phyloP scores from a whole-genome alignment of 495 filamentous ascomycete genomes.

The Talaromyces thailandensis region DNA sequence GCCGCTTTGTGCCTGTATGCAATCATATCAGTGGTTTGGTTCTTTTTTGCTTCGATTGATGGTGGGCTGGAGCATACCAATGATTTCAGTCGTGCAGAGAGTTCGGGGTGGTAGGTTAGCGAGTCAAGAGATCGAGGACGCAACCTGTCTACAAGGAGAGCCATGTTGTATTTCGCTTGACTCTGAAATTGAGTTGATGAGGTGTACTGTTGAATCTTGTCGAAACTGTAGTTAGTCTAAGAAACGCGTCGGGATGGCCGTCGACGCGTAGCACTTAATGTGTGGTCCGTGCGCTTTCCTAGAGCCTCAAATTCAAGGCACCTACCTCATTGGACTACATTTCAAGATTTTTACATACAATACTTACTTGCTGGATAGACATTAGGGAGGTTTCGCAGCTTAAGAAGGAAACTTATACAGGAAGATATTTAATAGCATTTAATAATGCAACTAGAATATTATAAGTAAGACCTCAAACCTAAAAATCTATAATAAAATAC shows the following conservation, averaged over 20 bases:
- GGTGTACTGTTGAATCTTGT: neutral
- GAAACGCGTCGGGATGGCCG: slow-evolving; percentile 35
- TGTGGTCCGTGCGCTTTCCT: slow-evolving; percentile 25
- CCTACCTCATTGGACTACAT: neutral
- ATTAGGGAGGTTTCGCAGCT: too few relatives aligned
- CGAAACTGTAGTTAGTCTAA: neutral
- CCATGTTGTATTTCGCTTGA: slow-evolving; percentile 34
- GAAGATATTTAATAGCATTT: too few relatives aligned
- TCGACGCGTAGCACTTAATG: slow-evolving; percentile 30
- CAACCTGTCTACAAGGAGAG: slow-evolving; percentile 89
- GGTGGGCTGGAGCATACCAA: slow-evolving; percentile 48
- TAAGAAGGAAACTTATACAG: too few relatives aligned
- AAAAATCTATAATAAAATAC: too few relatives aligned
- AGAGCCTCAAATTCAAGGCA: neutral
- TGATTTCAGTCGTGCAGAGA: slow-evolving; percentile 79
- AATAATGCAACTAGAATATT: too few relatives aligned
- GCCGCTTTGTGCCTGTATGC: slow-evolving; percentile 74
- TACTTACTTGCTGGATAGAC: too few relatives aligned
- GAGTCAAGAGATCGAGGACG: slow-evolving; percentile 81
- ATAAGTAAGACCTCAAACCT: too few relatives aligned
- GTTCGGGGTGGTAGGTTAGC: slow-evolving; percentile 79
- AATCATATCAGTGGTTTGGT: neutral
- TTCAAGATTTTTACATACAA: neutral
- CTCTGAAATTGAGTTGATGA: neutral
- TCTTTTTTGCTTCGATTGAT: neutral